Conservation (phyloP, 208 protist species). For the Trypanosoma mega region DNA sequence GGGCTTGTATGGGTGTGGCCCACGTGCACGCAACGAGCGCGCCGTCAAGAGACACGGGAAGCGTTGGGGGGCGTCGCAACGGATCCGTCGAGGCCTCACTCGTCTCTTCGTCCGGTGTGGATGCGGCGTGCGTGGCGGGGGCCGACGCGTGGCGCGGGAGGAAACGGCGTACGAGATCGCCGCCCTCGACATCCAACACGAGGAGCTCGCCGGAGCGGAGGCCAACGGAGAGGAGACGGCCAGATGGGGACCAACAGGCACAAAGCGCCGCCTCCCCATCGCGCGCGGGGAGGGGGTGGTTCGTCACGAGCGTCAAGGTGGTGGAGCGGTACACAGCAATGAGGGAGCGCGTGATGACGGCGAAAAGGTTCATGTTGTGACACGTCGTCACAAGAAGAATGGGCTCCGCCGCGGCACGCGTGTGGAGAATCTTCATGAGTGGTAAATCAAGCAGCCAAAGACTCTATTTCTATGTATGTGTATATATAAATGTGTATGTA, state of each 20-base stretch:
- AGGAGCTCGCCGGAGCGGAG: constrained; percentile 45
- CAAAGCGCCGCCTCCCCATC: constrained; percentile 20
- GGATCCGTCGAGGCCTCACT: constrained; percentile 17
- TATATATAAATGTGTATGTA: too few relatives aligned
- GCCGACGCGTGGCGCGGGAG: constrained; percentile 18
- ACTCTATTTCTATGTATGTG: too few relatives aligned
- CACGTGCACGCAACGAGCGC: constrained; percentile 27
- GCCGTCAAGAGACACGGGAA: constrained; percentile 23
- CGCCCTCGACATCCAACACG: constrained; percentile 72
- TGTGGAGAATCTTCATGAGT: constrained; percentile 75
- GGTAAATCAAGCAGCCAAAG: too few relatives aligned
- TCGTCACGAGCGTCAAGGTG: constrained; percentile 62
- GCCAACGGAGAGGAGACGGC: constrained; percentile 61
- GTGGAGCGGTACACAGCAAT: constrained; percentile 77
- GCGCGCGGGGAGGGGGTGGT: constrained; percentile 31
- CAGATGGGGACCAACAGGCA: constrained; percentile 69
- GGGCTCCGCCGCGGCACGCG: constrained; percentile 53
- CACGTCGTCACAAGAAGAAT: constrained; percentile 76
- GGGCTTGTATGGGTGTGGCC: too few relatives aligned
- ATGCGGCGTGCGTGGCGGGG: too few relatives aligned
- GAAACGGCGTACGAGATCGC: constrained; percentile 57
- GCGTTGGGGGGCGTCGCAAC: constrained; percentile 14
- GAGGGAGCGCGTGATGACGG: constrained; percentile 53
- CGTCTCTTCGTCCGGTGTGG: too few relatives aligned
- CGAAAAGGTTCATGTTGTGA: constrained; percentile 74